Percentiles rank a stretch among this genome's conserved stretches.
These are phyloP conservation scores for Cyclotella baltica DNA, from an alignment of 108 stramenopile genomes.

Conservation along the genomic window DNA sequence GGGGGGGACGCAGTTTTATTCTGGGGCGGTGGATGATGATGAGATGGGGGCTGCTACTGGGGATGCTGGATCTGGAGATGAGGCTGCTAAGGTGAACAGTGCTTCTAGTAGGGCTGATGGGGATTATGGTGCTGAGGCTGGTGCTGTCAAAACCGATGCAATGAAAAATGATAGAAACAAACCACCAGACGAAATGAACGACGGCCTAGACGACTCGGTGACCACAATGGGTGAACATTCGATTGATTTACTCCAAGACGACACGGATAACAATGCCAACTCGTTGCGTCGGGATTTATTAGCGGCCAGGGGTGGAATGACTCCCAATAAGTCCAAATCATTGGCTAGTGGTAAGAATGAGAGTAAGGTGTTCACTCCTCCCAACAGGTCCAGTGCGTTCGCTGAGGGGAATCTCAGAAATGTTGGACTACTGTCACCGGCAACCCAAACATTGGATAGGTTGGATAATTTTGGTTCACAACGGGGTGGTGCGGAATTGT, in stretches of 20 bases:
- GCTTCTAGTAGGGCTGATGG: background rate
- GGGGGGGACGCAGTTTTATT: slow-evolving; percentile 3
- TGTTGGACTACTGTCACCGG: slow-evolving; percentile 29
- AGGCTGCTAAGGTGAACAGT: background rate
- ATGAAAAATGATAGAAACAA: background rate
- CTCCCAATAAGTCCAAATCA: background rate
- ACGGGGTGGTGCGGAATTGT: slow-evolving; percentile 39
- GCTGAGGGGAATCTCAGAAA: background rate
- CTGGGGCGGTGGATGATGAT: background rate
- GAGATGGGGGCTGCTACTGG: background rate
- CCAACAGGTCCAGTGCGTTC: background rate
- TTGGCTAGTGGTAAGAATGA: background rate
- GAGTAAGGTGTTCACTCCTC: background rate
- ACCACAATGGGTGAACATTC: slow-evolving; percentile 13
- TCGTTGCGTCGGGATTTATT: background rate
- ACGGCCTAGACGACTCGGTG: slow-evolving; percentile 7
- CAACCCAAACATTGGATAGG: slow-evolving; percentile 46
- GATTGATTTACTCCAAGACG: slow-evolving; percentile 24
- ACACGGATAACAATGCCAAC: slow-evolving; percentile 12
- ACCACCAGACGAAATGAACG: background rate
- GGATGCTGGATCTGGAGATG: background rate
- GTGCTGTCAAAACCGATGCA: background rate
- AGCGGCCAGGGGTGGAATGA: too few relatives aligned
- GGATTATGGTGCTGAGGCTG: background rate
- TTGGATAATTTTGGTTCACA: slow-evolving; percentile 35